Percentiles rank a stretch among this genome's conserved stretches.
Evolutionary conservation across 441 rosid species (phyloP).

Genomic region (Euphorbia corollata): DNA sequence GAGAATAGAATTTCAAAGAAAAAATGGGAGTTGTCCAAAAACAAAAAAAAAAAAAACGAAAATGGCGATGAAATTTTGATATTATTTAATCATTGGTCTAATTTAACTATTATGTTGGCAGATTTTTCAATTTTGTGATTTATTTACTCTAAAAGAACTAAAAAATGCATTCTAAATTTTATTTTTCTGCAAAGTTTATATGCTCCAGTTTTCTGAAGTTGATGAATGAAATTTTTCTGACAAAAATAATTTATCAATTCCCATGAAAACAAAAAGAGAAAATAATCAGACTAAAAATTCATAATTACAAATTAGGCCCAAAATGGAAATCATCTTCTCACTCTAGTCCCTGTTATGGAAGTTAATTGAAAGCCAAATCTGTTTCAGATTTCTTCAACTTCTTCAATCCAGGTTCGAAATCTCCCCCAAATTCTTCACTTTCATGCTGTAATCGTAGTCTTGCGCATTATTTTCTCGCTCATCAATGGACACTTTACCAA

Average conservation of each 20-base stretch:
- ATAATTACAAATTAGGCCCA: slow-evolving; percentile 2
- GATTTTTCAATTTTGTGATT: too few species aligned
- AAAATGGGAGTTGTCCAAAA: too few species aligned
- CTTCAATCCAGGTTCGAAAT: not conserved
- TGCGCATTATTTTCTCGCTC: not conserved
- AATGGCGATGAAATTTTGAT: too few species aligned
- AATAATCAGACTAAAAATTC: not conserved
- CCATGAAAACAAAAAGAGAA: not conserved
- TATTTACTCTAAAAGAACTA: too few species aligned
- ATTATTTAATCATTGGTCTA: too few species aligned
- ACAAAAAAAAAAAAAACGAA: too few species aligned
- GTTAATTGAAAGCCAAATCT: slow-evolving; percentile 15
- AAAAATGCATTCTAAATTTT: too few species aligned
- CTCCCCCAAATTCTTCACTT: slow-evolving; percentile 2
- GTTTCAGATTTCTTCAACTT: slow-evolving; percentile 8
- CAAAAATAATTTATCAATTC: not conserved
- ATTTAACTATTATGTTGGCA: too few species aligned
- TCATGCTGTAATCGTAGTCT: not conserved
- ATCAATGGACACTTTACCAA: slow-evolving; percentile 62
- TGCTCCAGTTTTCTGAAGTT: too few species aligned
- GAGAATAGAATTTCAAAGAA: too few species aligned
- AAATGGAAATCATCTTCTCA: not conserved
- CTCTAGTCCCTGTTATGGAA: not conserved
- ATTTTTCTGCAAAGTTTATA: too few species aligned
- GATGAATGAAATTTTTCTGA: not conserved